Evolutionary conservation across 768 basidiomycete genomes (phyloP).

Genomic region (Lactarius deliciosus): DNA sequence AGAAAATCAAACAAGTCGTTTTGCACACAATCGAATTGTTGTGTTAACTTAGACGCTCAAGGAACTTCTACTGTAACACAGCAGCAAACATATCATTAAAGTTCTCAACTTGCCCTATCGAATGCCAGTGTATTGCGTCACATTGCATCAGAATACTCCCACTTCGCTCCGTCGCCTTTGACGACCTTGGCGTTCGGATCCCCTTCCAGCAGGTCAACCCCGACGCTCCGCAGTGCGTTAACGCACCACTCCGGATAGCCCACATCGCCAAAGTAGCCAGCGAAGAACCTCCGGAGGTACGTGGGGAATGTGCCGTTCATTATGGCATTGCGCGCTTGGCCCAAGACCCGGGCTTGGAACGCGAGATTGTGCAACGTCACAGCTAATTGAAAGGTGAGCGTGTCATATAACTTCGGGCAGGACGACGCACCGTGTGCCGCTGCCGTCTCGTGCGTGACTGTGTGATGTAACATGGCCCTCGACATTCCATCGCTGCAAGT

Average conservation of each 20-base stretch:
- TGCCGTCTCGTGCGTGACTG: conserved; percentile 74
- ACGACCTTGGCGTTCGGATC: conserved; percentile 48
- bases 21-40: background rate
- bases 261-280: conserved; percentile 68
- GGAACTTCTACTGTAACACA: background rate
- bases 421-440: conserved; percentile 71
- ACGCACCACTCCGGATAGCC: conserved; percentile 90
- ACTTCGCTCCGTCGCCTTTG: conserved; percentile 66
- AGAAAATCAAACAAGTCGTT: background rate
- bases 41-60: background rate
- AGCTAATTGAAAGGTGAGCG: conserved; percentile 44
- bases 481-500: conserved; percentile 69
- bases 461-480: conserved; percentile 74
- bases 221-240: conserved; percentile 77
- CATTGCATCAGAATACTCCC: conserved; percentile 66
- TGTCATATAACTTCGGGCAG: conserved; percentile 16
- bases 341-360: conserved; percentile 88
- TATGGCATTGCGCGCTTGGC: conserved; percentile 80
- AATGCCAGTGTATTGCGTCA: conserved; percentile 20
- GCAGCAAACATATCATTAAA: background rate
- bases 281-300: conserved; percentile 76
- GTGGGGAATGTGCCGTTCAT: conserved; percentile 73
- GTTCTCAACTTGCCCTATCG: background rate
- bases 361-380: conserved; percentile 81
- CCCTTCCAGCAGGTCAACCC: conserved; percentile 74